phyloP scores from a whole-genome alignment of 371 early-diverging fungal species.

The Circinella umbellata region DNA sequence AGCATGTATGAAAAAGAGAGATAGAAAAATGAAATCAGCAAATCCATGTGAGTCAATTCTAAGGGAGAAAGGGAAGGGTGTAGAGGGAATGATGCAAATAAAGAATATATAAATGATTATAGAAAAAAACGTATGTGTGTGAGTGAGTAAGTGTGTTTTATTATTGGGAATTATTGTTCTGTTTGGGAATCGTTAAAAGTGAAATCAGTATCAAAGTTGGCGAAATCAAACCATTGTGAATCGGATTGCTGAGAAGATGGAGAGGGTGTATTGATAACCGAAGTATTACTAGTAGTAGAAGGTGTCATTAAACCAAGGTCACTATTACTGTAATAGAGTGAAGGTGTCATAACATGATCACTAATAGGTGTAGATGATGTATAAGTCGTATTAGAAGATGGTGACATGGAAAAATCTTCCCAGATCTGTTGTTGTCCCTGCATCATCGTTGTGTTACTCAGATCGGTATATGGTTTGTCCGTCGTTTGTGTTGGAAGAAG shows the following conservation, averaged over 20 bases:
- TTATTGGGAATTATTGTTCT: not conserved
- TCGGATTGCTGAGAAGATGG: slow-evolving; percentile 4
- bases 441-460: not conserved
- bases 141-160: not conserved
- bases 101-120: not conserved
- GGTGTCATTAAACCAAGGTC: slow-evolving; percentile 10
- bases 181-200: slow-evolving; percentile 18
- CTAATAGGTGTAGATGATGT: not conserved
- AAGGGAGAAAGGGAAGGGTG: no score
- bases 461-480: not conserved
- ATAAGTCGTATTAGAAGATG: not conserved
- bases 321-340: not conserved
- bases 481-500: not conserved
- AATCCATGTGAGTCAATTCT: no score
- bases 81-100: no score
- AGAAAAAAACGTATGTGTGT: not conserved
- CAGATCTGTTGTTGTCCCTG: not conserved
- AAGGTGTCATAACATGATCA: not conserved
- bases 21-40: no score
- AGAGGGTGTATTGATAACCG: not conserved
- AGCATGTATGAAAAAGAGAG: no score
- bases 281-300: not conserved
- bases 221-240: slow-evolving; percentile 34
- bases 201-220: slow-evolving; percentile 38
- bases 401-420: slow-evolving; percentile 8